Evolutionary conservation across 179 eudicot genomes (phyloP).

Genomic region (Silene noctiflora): DNA sequence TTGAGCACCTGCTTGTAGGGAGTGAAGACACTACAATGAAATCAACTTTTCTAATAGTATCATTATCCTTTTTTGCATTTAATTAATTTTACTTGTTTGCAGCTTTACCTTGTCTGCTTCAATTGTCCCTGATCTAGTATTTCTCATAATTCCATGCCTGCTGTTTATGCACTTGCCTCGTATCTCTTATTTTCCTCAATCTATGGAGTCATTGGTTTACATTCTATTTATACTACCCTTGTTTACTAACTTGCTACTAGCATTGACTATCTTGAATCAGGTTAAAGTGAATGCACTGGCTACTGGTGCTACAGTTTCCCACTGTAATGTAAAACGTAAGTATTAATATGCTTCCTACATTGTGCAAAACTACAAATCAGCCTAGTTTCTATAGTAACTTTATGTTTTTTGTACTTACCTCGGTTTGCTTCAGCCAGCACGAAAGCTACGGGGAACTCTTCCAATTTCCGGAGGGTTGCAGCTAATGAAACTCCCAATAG

Average conservation of each 20-base stretch:
- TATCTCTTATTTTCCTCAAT: background rate
- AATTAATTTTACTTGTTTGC: background rate
- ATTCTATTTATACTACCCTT: background rate
- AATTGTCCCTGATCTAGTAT: too few species aligned
- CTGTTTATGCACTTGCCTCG: background rate
- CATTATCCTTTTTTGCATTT: background rate
- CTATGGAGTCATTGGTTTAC: background rate
- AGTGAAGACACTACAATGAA: background rate
- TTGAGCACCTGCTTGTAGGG: background rate
- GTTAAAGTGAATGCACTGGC: slow-evolving; percentile 22
- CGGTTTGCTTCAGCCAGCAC: slow-evolving; percentile 28
- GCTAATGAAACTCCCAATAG: slow-evolving; percentile 26
- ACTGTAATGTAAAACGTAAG: slow-evolving; percentile 23
- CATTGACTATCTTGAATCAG: slow-evolving; percentile 18
- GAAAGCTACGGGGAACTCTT: slow-evolving; percentile 40
- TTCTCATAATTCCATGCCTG: too few species aligned
- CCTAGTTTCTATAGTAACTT: slow-evolving; percentile 8
- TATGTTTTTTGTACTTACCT: background rate
- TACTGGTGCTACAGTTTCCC: slow-evolving; percentile 17
- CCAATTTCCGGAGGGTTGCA: slow-evolving; percentile 37
- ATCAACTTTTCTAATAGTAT: background rate
- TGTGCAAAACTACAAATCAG: background rate
- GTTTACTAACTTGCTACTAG: slow-evolving; percentile 8
- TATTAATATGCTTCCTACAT: slow-evolving; percentile 8
- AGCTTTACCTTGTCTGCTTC: too few species aligned